Base-by-base conservation (phyloP, 768 basidiomycete genomes). In the Leucocoprinus sp. region DNA sequence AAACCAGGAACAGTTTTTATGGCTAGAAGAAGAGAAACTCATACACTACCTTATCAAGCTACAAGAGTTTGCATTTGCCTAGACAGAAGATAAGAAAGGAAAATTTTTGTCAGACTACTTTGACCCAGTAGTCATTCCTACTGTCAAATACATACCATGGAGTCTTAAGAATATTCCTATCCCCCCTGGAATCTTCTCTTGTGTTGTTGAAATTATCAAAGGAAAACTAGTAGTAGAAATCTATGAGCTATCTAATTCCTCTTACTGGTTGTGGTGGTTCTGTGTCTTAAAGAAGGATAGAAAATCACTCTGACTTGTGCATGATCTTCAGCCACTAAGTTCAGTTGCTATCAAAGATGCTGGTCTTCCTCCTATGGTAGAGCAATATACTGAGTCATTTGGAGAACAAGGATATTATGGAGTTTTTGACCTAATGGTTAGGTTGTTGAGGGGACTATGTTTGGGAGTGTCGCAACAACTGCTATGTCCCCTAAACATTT, bases 1-100 rank as follows among this genome's bases (percentile, higher is more conserved):
- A 3, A 64, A 65, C 45, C 8, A 45, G 1, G 51, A 62, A 22
- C 48, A 46, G 0, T 71, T 69, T 44, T 54, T 71, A 0, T 59
- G 51, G 53, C 57, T 56, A 0, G 62, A 69, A 38, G 69, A 72
- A 50, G 55, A 61, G 9, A 60, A 60, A n/a, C 49, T 69, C 1
- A 49, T 63, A 0, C 53, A 63, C 14, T 55, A 65, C 2, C 37
- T 70, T 3, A 42, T 71, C 8, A 41, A 23, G 2, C 31, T 56
- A 0, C 62, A 70, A n/a, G 57, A 69, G 35, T 9, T 48, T 0
- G 64, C 56, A 0, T 60, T 75, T 21, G 63, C 70, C 1, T 65
- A 59, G 45, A 37, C 51, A 15, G 58, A 65, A 37, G 37, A 42
- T 1, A 63, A 67, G 37, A 55, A 55, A 37, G 61, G 60, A 22